Conservation (phyloP, 345 rosid species). For the Zanthoxylum bungeanum region DNA sequence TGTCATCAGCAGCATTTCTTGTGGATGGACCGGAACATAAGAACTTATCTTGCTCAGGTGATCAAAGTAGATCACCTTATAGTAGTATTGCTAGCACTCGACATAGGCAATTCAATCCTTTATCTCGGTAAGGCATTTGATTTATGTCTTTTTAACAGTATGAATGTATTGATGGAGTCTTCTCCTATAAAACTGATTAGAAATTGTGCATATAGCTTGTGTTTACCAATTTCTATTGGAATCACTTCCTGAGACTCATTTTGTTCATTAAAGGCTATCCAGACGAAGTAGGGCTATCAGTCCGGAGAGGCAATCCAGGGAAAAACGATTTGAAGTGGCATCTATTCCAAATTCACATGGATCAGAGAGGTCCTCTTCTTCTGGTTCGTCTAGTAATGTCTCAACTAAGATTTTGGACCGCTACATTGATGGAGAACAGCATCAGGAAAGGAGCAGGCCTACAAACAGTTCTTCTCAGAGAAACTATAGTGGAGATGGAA, state of each 20-base stretch:
- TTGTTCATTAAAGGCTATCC: slow-evolving; percentile 9
- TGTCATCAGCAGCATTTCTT: slow-evolving; percentile 66
- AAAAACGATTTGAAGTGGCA: slow-evolving; percentile 38
- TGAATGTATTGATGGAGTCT: slow-evolving; percentile 3
- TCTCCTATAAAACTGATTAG: not conserved
- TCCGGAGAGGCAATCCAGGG: slow-evolving; percentile 56
- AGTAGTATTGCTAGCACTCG: slow-evolving; percentile 20
- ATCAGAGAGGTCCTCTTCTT: slow-evolving; percentile 32
- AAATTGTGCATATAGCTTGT: not conserved
- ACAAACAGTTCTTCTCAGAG: slow-evolving; percentile 40
- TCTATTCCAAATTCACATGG: slow-evolving; percentile 27
- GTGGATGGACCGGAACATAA: slow-evolving; percentile 42
- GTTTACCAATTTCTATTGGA: not conserved
- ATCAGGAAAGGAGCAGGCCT: slow-evolving; percentile 50
- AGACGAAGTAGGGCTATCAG: slow-evolving; percentile 40
- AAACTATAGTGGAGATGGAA: slow-evolving; percentile 38
- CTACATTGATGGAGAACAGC: slow-evolving; percentile 93
- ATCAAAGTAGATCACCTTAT: slow-evolving; percentile 42
- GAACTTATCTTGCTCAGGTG: slow-evolving; percentile 31
- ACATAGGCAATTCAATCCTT: slow-evolving; percentile 35
- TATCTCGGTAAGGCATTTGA: slow-evolving; percentile 44
- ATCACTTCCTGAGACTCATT: slow-evolving; percentile 4
- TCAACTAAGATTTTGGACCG: slow-evolving; percentile 85
- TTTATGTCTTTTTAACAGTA: slow-evolving; percentile 1
- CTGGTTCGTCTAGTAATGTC: slow-evolving; percentile 52